Percentiles rank a stretch among this genome's conserved stretches.
Conservation (phyloP, 441 rosid species). For the Raphanus hybrid region DNA sequence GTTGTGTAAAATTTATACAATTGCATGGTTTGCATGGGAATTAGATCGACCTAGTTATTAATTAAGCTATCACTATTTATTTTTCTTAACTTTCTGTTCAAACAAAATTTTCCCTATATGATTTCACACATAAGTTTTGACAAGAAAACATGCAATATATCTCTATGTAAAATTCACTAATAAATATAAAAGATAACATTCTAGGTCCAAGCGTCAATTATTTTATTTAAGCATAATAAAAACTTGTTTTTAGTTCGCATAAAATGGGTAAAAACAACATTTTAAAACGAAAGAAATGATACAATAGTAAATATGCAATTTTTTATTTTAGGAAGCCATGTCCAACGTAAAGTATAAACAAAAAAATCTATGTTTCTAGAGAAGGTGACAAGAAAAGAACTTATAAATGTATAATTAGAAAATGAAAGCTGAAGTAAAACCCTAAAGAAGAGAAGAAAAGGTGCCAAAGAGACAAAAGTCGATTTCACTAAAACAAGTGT, state of each 20-base stretch:
- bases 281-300: not conserved
- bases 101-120: not conserved
- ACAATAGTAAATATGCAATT: not conserved
- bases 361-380: constrained; percentile 5
- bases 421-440: constrained; percentile 41
- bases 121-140: not conserved
- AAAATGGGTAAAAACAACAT: not conserved
- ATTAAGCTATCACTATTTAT: constrained; percentile 2
- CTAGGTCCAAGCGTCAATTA: not conserved
- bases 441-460: constrained; percentile 37
- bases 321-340: not conserved
- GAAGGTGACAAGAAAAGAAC: constrained; percentile 15
- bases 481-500: constrained; percentile 34
- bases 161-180: not conserved
- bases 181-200: not conserved
- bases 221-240: not conserved
- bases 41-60: not conserved
- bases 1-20: not conserved
- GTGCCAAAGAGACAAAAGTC: constrained; percentile 28
- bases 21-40: constrained; percentile 39
- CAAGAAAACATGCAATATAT: not conserved
- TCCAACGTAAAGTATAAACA: constrained; percentile 16
- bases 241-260: not conserved
- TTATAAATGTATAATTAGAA: constrained; percentile 16
- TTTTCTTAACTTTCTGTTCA: not conserved